These are phyloP conservation scores for Candida krabiensis DNA, from an alignment of 805 yeast genomes.

Conservation along the genomic window DNA sequence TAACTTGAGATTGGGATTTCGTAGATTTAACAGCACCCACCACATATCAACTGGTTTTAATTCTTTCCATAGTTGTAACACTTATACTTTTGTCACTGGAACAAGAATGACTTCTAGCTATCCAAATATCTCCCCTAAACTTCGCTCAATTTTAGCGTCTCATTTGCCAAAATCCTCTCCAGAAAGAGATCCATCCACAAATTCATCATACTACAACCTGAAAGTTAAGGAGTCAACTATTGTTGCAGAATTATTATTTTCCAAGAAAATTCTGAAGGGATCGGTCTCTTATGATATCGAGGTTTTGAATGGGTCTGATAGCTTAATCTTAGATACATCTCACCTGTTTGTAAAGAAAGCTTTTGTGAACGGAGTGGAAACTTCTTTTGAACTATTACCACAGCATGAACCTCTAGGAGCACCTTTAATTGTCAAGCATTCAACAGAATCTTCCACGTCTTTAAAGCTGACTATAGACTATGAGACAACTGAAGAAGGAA, in stretches of 20 bases:
- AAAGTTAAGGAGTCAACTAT: constrained; percentile 51
- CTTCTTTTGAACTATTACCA: constrained; percentile 36
- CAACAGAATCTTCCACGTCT: constrained; percentile 9
- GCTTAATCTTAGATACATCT: constrained; percentile 69
- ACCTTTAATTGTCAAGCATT: constrained; percentile 41
- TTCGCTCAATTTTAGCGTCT: constrained; percentile 25
- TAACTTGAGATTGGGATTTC: too few species aligned
- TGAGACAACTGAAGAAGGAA: constrained; percentile 69
- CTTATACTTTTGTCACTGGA: too few species aligned
- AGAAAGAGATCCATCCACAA: constrained; percentile 73
- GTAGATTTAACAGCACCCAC: too few species aligned
- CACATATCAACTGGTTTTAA: too few species aligned
- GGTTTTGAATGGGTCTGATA: constrained; percentile 27
- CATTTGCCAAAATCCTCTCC: constrained; percentile 44
- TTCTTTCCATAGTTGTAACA: too few species aligned
- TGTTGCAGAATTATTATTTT: constrained; percentile 56
- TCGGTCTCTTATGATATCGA: constrained; percentile 48
- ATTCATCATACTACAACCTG: constrained; percentile 66
- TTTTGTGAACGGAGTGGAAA: constrained; percentile 39
- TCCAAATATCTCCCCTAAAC: constrained; percentile 27
- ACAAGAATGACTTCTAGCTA: constrained; percentile 17
- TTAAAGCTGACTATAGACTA: constrained; percentile 47
- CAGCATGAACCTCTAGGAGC: constrained; percentile 61
- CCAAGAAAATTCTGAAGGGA: constrained; percentile 52
- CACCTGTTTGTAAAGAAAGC: constrained; percentile 49